Percentiles rank a stretch among this genome's conserved stretches.
Conservation (phyloP, 306 rosid genomes). For the Prunus dulcis region DNA sequence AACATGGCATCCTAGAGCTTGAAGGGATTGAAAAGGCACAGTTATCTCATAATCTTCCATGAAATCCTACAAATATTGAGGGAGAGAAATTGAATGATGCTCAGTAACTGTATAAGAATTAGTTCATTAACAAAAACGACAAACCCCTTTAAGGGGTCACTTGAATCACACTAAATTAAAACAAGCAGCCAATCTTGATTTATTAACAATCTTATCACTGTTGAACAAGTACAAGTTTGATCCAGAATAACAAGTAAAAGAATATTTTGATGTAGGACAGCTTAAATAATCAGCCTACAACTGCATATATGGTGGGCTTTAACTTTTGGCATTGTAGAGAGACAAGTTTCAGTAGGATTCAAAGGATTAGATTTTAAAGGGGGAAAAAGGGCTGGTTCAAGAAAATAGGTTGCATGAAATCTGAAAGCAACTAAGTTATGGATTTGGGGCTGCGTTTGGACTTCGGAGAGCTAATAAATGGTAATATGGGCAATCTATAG, state of each 20-base stretch:
- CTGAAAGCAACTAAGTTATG: background rate
- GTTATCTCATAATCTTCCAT: constrained; percentile 85
- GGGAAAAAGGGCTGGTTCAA: background rate
- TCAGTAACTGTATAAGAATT: background rate
- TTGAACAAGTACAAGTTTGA: background rate
- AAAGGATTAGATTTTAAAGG: background rate
- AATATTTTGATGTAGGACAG: background rate
- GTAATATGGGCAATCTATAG: background rate
- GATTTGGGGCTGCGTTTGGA: background rate
- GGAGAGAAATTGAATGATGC: background rate
- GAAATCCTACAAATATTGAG: constrained; percentile 52
- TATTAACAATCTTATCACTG: background rate
- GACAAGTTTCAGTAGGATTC: background rate
- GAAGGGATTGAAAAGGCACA: constrained; percentile 83
- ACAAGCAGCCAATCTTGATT: background rate
- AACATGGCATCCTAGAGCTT: constrained; percentile 84
- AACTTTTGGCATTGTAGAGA: background rate
- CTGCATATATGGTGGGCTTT: background rate
- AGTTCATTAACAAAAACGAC: background rate
- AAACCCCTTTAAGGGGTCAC: background rate
- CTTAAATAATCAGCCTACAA: background rate
- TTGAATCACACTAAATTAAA: background rate
- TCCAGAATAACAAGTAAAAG: background rate
- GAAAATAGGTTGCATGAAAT: background rate
- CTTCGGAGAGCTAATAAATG: background rate